phyloP scores from a whole-genome alignment of 1,139 yeast genomes.

The Zygosaccharomyces pseudobailii region DNA sequence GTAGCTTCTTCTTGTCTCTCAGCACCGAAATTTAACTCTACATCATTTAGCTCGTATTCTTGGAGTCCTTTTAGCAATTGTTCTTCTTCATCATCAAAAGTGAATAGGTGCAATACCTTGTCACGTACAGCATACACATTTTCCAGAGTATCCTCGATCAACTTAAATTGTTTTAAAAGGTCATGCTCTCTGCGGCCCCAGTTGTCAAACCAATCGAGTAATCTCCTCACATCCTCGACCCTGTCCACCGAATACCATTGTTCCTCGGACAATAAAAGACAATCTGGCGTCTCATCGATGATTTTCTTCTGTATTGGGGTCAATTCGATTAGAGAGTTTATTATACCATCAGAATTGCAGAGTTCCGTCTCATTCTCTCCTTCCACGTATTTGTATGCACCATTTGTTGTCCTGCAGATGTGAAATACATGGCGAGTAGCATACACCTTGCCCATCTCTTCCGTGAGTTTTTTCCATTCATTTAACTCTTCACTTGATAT shows the following conservation, averaged over 20 bases:
- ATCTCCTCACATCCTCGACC: constrained; percentile 51
- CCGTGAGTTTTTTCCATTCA: constrained; percentile 34
- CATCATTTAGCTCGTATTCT: constrained; percentile 36
- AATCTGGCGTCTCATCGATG: constrained; percentile 61
- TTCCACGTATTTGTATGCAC: constrained; percentile 22
- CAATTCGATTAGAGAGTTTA: constrained; percentile 31
- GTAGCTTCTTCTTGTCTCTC: constrained; percentile 23
- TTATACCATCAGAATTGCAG: constrained; percentile 43
- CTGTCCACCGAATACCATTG: constrained; percentile 71
- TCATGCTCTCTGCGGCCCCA: constrained; percentile 73
- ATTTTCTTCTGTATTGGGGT: constrained; percentile 55
- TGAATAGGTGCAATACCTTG: constrained; percentile 43
- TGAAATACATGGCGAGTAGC: constrained; percentile 29
- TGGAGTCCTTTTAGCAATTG: constrained; percentile 40
- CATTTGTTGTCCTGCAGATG: constrained; percentile 18
- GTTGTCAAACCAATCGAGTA: constrained; percentile 65
- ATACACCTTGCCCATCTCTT: constrained; percentile 20
- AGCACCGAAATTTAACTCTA: constrained; percentile 23
- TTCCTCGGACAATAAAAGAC: constrained; percentile 46
- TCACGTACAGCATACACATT: constrained; percentile 59
- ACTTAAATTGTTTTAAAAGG: constrained; percentile 57
- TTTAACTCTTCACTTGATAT: constrained; percentile 36
- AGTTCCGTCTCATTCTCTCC: constrained; percentile 23
- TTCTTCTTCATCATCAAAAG: constrained; percentile 41
- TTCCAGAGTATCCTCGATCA: constrained; percentile 50